phyloP scores from a whole-genome alignment of 805 yeast species.

The Starmerella potacharoeniae region DNA sequence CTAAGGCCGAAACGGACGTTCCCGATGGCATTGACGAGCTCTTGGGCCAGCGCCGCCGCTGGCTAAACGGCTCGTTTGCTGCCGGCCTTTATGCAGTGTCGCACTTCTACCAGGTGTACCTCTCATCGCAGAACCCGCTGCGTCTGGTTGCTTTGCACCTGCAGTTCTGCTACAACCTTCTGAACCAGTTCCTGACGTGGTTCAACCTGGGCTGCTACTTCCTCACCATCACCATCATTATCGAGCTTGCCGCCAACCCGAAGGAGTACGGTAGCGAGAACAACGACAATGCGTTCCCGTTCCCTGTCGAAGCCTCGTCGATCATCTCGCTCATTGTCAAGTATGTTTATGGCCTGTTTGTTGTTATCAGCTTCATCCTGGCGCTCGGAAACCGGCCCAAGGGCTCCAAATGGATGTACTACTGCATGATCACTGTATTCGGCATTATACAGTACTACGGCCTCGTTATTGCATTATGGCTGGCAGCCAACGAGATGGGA shows the following conservation, averaged over 20 bases:
- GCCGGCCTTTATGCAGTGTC: constrained; percentile 46
- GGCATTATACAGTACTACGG: constrained; percentile 52
- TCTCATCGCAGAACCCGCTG: constrained; percentile 41
- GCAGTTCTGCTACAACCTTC: constrained; percentile 45
- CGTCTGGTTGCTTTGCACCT: constrained; percentile 43
- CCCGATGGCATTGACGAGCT: constrained; percentile 53
- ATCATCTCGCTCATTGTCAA: constrained; percentile 41
- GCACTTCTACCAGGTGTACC: constrained; percentile 46
- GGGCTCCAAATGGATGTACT: constrained; percentile 46
- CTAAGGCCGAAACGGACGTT: constrained; percentile 59
- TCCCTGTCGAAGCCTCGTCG: constrained; percentile 26
- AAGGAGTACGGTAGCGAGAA: constrained; percentile 35
- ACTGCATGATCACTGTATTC: constrained; percentile 43
- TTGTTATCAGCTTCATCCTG: constrained; percentile 48
- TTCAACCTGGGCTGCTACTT: constrained; percentile 53
- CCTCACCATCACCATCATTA: constrained; percentile 50
- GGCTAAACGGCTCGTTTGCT: constrained; percentile 62
- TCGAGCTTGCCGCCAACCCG: constrained; percentile 36
- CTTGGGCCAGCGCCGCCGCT: constrained; percentile 52
- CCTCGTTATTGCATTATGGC: constrained; percentile 45
- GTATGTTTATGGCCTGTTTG: constrained; percentile 46
- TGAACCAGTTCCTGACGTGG: constrained; percentile 49
- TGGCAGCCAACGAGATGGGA: constrained; percentile 44
- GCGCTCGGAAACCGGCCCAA: constrained; percentile 57
- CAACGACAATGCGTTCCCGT: constrained; percentile 33